A percentile compares a stretch with the other conserved stretches of the same genome.
phyloP scores from a whole-genome alignment of 2,329 filamentous ascomycete genomes.

The Fusarium vanettenii region DNA sequence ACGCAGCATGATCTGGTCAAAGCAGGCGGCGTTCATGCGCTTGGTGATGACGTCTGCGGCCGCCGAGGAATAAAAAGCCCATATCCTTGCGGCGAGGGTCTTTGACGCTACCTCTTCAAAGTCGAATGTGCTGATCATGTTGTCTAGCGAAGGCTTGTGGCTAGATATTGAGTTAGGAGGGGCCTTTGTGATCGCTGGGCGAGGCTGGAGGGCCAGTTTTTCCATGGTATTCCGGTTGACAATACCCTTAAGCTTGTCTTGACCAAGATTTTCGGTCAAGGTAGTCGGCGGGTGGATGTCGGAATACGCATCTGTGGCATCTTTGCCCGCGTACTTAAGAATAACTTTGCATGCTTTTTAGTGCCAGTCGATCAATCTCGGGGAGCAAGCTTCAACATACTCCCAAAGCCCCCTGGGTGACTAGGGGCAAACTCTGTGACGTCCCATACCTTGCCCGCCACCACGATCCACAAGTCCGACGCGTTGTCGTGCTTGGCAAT shows the following conservation, averaged over 20 bases:
- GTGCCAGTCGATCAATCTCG: not conserved
- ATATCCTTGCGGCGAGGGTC: slow-evolving; percentile 30
- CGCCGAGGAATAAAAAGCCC: slow-evolving; percentile 39
- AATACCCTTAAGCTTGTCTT: not conserved
- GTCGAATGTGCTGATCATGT: slow-evolving; percentile 41
- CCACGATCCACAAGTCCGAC: not conserved
- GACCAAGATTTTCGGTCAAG: not conserved
- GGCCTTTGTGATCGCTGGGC: not conserved
- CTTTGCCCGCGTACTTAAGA: not conserved
- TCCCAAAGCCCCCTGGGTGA: not conserved
- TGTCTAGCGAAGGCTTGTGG: slow-evolving; percentile 16
- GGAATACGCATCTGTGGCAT: not conserved
- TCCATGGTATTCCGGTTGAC: not conserved
- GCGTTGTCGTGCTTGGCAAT: not conserved
- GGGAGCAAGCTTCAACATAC: not conserved
- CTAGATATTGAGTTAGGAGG: not conserved
- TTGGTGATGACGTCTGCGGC: slow-evolving; percentile 41
- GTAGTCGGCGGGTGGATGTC: not conserved
- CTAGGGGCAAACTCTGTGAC: not conserved
- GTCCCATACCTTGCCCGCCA: not conserved
- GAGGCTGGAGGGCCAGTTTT: not conserved
- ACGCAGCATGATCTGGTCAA: slow-evolving; percentile 40
- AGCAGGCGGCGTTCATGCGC: slow-evolving; percentile 30
- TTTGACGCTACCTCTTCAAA: slow-evolving; percentile 36
- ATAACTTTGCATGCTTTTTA: not conserved